Evolutionary conservation across 768 basidiomycete genomes (phyloP).

Genomic region (Suillus plorans): DNA sequence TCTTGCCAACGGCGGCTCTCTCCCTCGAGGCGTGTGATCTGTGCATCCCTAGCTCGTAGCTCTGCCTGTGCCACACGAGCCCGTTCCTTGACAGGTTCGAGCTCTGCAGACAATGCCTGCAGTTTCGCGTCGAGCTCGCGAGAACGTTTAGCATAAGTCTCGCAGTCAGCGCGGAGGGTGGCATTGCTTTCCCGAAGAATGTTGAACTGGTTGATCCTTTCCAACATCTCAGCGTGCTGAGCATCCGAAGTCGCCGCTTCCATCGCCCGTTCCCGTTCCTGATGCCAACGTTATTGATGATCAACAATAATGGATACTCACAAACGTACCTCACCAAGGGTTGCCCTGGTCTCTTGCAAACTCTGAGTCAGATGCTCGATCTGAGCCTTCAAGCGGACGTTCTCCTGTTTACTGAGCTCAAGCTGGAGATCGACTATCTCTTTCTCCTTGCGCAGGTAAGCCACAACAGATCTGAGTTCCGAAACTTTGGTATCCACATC

Average conservation of each 20-base stretch:
- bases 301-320: not conserved
- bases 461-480: slow-evolving; percentile 75
- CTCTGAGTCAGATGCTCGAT: slow-evolving; percentile 70
- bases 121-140: slow-evolving; percentile 67
- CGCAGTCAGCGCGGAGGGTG: slow-evolving; percentile 76
- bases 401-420: slow-evolving; percentile 79
- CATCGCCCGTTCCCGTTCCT: slow-evolving; percentile 83
- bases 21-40: slow-evolving; percentile 68
- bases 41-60: slow-evolving; percentile 64
- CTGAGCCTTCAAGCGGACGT: slow-evolving; percentile 67
- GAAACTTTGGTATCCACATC: slow-evolving; percentile 64
- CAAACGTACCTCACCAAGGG: slow-evolving; percentile 63
- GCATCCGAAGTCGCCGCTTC: slow-evolving; percentile 69
- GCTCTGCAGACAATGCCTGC: slow-evolving; percentile 53
- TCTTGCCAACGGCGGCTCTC: slow-evolving; percentile 85
- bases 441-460: slow-evolving; percentile 86
- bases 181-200: slow-evolving; percentile 87
- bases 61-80: slow-evolving; percentile 68
- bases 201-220: slow-evolving; percentile 84
- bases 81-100: slow-evolving; percentile 76
- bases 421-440: slow-evolving; percentile 89
- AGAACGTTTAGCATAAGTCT: slow-evolving; percentile 66
- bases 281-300: slow-evolving; percentile 4
- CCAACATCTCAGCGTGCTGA: slow-evolving; percentile 82
- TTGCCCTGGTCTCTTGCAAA: slow-evolving; percentile 67